Evolutionary conservation across 1,284 basidiomycete species (phyloP).

Genomic region (Neonothopanus nambi): DNA sequence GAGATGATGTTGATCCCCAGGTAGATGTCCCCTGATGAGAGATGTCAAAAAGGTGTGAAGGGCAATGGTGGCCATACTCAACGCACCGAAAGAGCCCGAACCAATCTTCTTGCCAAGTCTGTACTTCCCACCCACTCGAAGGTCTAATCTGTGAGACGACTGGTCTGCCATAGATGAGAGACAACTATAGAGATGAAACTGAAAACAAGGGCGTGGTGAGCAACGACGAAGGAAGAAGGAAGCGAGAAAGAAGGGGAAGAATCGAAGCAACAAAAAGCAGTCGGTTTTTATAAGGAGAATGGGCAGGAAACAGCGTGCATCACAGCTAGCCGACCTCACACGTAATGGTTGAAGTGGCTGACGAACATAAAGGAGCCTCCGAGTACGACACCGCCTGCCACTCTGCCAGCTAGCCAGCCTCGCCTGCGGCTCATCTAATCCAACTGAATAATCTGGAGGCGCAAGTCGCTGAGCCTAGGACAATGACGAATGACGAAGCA

Average conservation of each 20-base stretch:
- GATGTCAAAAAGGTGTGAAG: constrained; percentile 2
- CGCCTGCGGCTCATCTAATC: background rate
- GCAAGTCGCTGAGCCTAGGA: background rate
- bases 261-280: background rate
- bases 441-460: background rate
- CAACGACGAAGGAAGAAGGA: background rate
- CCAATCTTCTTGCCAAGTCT: constrained; percentile 99
- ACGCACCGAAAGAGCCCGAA: constrained; percentile 94
- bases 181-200: constrained; percentile 2
- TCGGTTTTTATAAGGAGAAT: constrained; percentile 5
- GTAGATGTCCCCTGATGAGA: constrained; percentile 86
- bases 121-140: constrained; percentile 97
- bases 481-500: background rate
- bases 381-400: background rate
- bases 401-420: background rate
- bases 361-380: background rate
- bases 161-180: constrained; percentile 59
- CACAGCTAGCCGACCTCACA: constrained; percentile 11
- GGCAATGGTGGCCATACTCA: constrained; percentile 7
- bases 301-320: constrained; percentile 11
- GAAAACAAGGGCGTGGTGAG: background rate
- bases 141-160: constrained; percentile 80
- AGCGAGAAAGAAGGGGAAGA: background rate
- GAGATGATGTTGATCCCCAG: constrained; percentile 99
- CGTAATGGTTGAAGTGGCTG: constrained; percentile 9